These are phyloP conservation scores for Zasmidium cellare DNA, from an alignment of 2,329 filamentous ascomycete species.

Conservation along the genomic window DNA sequence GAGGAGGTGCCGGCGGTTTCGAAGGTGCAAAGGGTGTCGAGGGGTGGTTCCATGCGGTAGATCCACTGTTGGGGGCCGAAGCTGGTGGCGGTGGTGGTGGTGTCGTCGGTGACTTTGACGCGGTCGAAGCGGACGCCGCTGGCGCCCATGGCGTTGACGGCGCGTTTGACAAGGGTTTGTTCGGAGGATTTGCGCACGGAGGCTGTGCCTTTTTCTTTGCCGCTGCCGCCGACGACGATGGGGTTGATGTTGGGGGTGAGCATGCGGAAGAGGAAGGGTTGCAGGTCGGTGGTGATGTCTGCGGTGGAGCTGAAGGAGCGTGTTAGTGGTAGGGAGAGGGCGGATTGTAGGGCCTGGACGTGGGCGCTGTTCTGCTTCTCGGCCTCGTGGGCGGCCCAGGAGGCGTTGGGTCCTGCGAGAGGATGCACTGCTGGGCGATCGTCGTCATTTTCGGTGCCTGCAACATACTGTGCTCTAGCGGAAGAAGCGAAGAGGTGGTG, in stretches of 20 bases:
- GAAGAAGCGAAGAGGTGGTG: constrained; percentile 86
- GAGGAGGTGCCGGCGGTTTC: constrained; percentile 61
- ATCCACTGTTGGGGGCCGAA: constrained; percentile 57
- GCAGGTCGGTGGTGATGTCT: constrained; percentile 75
- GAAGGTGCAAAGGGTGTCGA: constrained; percentile 78
- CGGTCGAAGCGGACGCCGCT: constrained; percentile 79
- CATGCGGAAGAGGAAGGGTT: constrained; percentile 82
- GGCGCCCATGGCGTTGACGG: constrained; percentile 79
- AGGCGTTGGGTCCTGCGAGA: constrained; percentile 79
- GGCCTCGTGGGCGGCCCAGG: constrained; percentile 78
- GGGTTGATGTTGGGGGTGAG: constrained; percentile 89
- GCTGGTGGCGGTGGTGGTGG: constrained; percentile 42
- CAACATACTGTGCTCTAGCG: constrained; percentile 45
- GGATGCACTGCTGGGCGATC: constrained; percentile 51
- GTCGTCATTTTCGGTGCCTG: constrained; percentile 42
- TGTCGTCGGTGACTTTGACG: constrained; percentile 69
- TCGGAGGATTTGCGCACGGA: constrained; percentile 87
- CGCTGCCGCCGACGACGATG: constrained; percentile 67
- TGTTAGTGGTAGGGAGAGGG: constrained; percentile 69
- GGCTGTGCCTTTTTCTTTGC: constrained; percentile 50
- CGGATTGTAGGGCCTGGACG: constrained; percentile 71
- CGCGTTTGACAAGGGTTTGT: constrained; percentile 74
- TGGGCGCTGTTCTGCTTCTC: constrained; percentile 75
- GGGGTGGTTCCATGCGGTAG: constrained; percentile 88
- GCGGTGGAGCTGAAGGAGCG: constrained; percentile 78